These are phyloP conservation scores for Tetracentron sinense DNA, from an alignment of 164 flowering plant species.

Conservation along the genomic window DNA sequence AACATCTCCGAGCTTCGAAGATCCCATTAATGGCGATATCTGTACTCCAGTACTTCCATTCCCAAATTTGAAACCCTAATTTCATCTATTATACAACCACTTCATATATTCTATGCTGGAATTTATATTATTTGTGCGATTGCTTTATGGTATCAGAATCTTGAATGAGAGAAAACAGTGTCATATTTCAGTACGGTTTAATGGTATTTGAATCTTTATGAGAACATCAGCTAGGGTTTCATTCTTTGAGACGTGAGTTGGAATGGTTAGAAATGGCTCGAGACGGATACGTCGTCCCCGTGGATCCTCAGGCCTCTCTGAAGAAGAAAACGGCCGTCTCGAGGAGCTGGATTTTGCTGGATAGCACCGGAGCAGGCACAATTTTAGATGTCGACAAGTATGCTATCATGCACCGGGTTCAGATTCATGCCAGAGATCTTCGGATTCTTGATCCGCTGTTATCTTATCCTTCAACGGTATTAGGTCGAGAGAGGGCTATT, in stretches of 20 bases:
- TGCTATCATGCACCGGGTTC: conserved; percentile 83
- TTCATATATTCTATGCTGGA: neutral
- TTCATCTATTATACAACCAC: no score
- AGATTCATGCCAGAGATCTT: conserved; percentile 89
- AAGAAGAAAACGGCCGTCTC: conserved; percentile 64
- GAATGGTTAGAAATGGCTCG: conserved; percentile 41
- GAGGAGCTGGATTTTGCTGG: conserved; percentile 73
- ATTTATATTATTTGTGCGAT: neutral
- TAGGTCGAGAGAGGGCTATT: conserved; percentile 87
- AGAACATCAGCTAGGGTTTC: neutral
- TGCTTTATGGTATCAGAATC: neutral
- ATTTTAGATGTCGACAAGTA: conserved; percentile 78
- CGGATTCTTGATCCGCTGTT: conserved; percentile 85
- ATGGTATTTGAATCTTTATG: neutral
- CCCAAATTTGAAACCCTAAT: neutral
- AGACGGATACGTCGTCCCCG: conserved; percentile 47
- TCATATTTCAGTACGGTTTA: neutral
- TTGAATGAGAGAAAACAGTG: neutral
- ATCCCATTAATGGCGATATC: neutral
- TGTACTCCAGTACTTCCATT: no score
- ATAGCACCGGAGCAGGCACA: conserved; percentile 52
- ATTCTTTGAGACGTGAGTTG: conserved; percentile 7
- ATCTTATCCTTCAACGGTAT: conserved; percentile 90
- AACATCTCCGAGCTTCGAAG: neutral
- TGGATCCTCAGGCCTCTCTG: conserved; percentile 40